A percentile compares a stretch with the other conserved stretches of the same genome.
Evolutionary conservation across 352 stramenopile species (phyloP).

Genomic region (Salisapilia sapeloensis): DNA sequence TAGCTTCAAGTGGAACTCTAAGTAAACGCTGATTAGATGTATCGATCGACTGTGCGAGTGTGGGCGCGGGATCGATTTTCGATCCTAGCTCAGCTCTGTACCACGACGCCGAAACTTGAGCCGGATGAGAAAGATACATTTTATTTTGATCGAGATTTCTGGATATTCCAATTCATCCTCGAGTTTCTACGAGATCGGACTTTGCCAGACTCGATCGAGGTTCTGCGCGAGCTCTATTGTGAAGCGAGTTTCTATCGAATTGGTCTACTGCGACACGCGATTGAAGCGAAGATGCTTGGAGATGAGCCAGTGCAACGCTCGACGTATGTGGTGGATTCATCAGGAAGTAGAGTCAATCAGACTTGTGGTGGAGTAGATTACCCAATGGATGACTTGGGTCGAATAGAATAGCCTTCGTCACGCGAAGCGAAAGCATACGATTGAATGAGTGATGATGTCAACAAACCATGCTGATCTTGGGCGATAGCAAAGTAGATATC

Average conservation of each 20-base stretch:
- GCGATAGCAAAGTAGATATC: no score
- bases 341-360: no score
- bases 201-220: slow-evolving; percentile 28
- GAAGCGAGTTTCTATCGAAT: slow-evolving; percentile 65
- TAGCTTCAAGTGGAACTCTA: no score
- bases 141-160: slow-evolving; percentile 61
- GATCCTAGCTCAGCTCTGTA: slow-evolving; percentile 67
- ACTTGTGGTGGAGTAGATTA: no score
- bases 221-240: slow-evolving; percentile 59
- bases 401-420: no score
- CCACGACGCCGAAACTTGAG: slow-evolving; percentile 28
- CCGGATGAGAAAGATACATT: slow-evolving; percentile 34
- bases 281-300: slow-evolving; percentile 57
- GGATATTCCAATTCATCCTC: slow-evolving; percentile 57
- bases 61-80: slow-evolving; percentile 67
- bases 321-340: no score
- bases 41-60: slow-evolving; percentile 49
- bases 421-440: no score
- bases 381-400: no score
- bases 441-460: no score
- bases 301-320: no score
- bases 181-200: slow-evolving; percentile 46
- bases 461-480: no score
- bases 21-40: no score
- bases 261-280: slow-evolving; percentile 49